Percentiles rank a stretch among this genome's conserved stretches.
These are phyloP conservation scores for Pythium insidiosum DNA, from an alignment of 352 stramenopile species.

Conservation along the genomic window DNA sequence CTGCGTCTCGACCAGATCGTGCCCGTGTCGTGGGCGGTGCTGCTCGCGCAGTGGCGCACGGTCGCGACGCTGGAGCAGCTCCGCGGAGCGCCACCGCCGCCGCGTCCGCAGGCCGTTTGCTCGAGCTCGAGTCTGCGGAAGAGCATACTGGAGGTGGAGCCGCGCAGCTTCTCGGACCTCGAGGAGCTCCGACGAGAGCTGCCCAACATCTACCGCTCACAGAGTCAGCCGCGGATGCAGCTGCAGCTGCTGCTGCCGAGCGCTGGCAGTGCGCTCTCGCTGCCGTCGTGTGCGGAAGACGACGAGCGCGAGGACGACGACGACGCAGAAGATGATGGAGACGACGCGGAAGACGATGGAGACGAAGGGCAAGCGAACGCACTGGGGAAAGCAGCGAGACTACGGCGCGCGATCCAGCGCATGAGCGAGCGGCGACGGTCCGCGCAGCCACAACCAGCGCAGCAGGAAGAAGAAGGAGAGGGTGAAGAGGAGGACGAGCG, in stretches of 20 bases:
- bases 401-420: too few species aligned
- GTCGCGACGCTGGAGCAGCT: slow-evolving; percentile 7
- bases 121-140: slow-evolving; percentile 23
- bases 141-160: slow-evolving; percentile 22
- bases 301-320: neutral
- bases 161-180: slow-evolving; percentile 32
- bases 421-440: too few species aligned
- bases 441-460: too few species aligned
- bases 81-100: neutral
- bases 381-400: too few species aligned
- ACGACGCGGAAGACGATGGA: neutral
- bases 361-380: neutral
- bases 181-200: slow-evolving; percentile 22
- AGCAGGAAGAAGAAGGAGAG: too few species aligned
- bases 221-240: neutral
- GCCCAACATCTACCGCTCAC: neutral
- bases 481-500: slow-evolving; percentile 1
- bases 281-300: neutral
- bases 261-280: neutral
- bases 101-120: slow-evolving; percentile 13
- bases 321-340: neutral
- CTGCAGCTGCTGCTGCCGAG: neutral
- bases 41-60: slow-evolving; percentile 42
- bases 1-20: slow-evolving; percentile 26
- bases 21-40: slow-evolving; percentile 40